A percentile compares a stretch with the other conserved stretches of the same genome.
Conservation (phyloP, 2,329 filamentous ascomycete genomes). For the Cordyceps fumosorosea region DNA sequence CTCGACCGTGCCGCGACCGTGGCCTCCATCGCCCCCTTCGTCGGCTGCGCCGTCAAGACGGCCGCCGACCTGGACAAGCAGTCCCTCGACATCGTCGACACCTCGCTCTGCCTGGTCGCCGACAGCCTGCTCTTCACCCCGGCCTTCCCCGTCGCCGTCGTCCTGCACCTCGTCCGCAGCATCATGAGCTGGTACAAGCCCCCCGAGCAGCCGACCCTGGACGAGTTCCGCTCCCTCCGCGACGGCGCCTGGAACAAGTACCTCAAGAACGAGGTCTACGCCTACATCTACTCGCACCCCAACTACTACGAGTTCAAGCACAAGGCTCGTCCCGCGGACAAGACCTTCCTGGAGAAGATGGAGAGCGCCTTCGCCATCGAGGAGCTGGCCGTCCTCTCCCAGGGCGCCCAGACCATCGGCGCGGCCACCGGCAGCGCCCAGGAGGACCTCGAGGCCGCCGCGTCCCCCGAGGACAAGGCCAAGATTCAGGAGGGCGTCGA, state of each 20-base stretch:
- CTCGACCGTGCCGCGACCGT: constrained; percentile 1
- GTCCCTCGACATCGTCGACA: not conserved
- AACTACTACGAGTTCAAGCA: not conserved
- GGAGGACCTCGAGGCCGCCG: not conserved
- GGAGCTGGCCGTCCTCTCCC: not conserved
- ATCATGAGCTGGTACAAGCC: not conserved
- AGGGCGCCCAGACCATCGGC: constrained; percentile 4
- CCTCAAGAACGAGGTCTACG: not conserved
- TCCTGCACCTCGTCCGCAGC: not conserved
- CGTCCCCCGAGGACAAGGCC: not conserved
- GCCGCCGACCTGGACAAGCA: not conserved
- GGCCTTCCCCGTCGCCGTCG: not conserved
- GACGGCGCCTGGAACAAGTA: not conserved
- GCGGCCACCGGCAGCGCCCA: not conserved
- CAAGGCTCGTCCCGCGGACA: not conserved
- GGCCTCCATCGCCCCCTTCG: not conserved
- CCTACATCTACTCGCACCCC: not conserved
- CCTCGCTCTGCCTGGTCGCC: not conserved
- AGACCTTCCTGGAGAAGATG: not conserved
- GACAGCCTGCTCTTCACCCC: constrained; percentile 1
- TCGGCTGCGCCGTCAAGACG: not conserved
- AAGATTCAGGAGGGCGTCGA: not conserved
- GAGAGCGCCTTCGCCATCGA: not conserved
- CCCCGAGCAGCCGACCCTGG: not conserved
- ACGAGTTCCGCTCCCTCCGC: not conserved